A percentile compares a stretch with the other conserved stretches of the same genome.
phyloP scores from a whole-genome alignment of 495 filamentous ascomycete genomes.

The Astrocystis sublimbata region DNA sequence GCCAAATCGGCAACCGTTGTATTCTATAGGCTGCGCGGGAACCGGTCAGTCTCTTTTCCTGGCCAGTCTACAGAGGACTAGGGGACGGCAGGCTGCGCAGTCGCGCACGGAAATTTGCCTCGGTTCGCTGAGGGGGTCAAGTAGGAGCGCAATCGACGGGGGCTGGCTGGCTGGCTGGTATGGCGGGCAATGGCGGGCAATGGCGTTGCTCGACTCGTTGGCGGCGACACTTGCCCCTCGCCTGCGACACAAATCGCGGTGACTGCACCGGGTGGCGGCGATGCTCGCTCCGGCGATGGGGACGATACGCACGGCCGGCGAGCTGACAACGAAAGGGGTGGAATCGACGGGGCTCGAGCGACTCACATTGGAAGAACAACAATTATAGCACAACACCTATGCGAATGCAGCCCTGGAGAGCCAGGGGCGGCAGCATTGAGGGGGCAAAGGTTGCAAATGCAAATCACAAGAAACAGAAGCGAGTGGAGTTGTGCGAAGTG shows the following conservation, averaged over 20 bases:
- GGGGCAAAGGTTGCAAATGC: slow-evolving; percentile 21
- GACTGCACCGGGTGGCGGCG: not conserved
- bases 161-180: too few relatives aligned
- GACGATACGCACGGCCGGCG: slow-evolving; percentile 2
- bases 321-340: not conserved
- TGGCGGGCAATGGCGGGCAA: not conserved
- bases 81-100: not conserved
- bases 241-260: slow-evolving; percentile 12
- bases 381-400: slow-evolving; percentile 36
- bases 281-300: not conserved
- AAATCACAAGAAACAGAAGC: slow-evolving; percentile 33
- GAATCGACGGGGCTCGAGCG: not conserved
- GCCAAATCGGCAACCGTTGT: slow-evolving; percentile 40
- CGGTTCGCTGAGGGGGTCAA: not conserved
- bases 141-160: not conserved
- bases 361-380: slow-evolving; percentile 38
- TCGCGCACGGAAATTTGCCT: not conserved
- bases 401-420: slow-evolving; percentile 41
- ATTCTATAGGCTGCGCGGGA: slow-evolving; percentile 33
- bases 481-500: slow-evolving; percentile 41
- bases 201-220: not conserved
- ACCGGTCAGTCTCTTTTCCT: slow-evolving; percentile 16
- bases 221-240: not conserved
- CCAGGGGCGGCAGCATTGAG: slow-evolving; percentile 39
- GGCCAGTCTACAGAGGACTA: not conserved